These are phyloP conservation scores for Microbotryum silenes-acaulis DNA, from an alignment of 1,284 basidiomycete genomes.

Conservation along the genomic window DNA sequence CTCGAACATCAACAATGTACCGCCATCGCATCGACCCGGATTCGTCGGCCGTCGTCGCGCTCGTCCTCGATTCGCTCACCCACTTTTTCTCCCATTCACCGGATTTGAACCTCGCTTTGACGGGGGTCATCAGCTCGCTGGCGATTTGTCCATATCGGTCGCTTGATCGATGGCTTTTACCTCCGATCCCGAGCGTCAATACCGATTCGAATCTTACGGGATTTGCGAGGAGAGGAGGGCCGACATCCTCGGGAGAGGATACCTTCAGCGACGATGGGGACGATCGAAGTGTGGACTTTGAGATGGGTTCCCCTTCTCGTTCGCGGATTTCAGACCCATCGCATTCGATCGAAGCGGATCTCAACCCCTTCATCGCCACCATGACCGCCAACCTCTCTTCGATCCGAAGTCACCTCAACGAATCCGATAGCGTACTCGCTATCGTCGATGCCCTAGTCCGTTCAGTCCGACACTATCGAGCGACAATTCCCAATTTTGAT, in stretches of 20 bases:
- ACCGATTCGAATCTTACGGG: background rate
- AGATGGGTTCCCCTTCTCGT: background rate
- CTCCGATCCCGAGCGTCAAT: constrained; percentile 29
- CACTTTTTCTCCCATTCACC: constrained; percentile 77
- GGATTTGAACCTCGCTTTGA: constrained; percentile 80
- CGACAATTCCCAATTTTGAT: constrained; percentile 70
- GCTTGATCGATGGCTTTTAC: constrained; percentile 69
- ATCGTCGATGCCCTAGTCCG: constrained; percentile 20
- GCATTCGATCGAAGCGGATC: no score
- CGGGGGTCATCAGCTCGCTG: constrained; percentile 67
- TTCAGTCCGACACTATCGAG: constrained; percentile 50
- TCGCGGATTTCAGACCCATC: background rate
- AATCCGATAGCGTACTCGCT: constrained; percentile 13
- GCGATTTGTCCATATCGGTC: constrained; percentile 76
- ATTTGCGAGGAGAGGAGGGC: background rate
- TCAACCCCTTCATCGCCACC: no score
- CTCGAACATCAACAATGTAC: constrained; percentile 2
- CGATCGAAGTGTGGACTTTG: constrained; percentile 25
- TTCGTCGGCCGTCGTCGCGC: constrained; percentile 17
- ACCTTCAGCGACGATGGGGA: constrained; percentile 24
- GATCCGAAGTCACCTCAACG: background rate
- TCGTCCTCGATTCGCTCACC: constrained; percentile 61
- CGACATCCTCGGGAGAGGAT: background rate
- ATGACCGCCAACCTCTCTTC: no score
- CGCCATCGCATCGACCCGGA: constrained; percentile 18